A percentile compares a stretch with the other conserved stretches of the same genome.
These are phyloP conservation scores for Teratosphaeria gauchensis DNA, from an alignment of 2,329 filamentous ascomycete species.

Conservation along the genomic window DNA sequence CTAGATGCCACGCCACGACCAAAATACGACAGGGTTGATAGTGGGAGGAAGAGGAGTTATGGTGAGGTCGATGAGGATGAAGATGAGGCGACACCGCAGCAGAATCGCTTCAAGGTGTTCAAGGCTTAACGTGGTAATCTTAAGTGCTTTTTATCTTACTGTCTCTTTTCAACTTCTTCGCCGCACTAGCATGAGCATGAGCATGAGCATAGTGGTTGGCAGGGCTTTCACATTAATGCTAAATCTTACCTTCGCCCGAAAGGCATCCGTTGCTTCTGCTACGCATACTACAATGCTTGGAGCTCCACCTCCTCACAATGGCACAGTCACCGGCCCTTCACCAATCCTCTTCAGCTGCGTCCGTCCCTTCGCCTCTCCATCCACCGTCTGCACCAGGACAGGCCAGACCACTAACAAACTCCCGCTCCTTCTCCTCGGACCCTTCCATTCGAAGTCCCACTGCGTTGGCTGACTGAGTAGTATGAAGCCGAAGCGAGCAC, in stretches of 20 bases:
- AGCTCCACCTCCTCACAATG: no score
- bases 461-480: slow-evolving; percentile 10
- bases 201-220: no score
- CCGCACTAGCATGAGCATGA: no score
- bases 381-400: slow-evolving; percentile 8
- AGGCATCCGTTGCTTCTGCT: no score
- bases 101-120: background rate
- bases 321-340: no score
- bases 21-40: background rate
- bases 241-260: no score
- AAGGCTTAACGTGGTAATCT: background rate
- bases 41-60: slow-evolving; percentile 4
- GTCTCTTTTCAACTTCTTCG: no score
- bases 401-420: slow-evolving; percentile 9
- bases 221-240: no score
- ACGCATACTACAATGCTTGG: no score
- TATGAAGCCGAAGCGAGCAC: slow-evolving; percentile 10
- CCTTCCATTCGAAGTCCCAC: slow-evolving; percentile 14
- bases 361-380: background rate
- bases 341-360: no score
- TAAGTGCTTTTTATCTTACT: no score
- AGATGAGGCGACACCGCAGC: slow-evolving; percentile 2
- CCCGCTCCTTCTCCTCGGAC: slow-evolving; percentile 2
- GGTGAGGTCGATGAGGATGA: slow-evolving; percentile 1
- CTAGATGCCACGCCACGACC: slow-evolving; percentile 5